A percentile compares a stretch with the other conserved stretches of the same genome.
phyloP scores from a whole-genome alignment of 176 grass and related monocot genomes.

The Bromus sterilis region DNA sequence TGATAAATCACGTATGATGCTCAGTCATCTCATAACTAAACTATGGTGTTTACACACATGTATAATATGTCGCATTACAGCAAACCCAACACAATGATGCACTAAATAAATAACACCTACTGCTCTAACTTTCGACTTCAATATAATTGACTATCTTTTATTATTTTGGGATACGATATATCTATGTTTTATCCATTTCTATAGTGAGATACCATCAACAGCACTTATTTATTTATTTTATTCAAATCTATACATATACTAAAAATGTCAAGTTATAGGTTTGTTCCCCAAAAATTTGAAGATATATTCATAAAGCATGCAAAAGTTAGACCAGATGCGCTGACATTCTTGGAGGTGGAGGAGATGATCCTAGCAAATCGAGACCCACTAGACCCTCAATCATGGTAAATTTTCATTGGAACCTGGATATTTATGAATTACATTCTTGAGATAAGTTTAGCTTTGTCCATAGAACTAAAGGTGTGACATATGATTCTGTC shows the following conservation, averaged over 20 bases:
- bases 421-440: neutral
- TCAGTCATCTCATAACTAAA: neutral
- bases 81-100: neutral
- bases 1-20: neutral
- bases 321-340: constrained; percentile 35
- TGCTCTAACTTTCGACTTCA: neutral
- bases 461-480: neutral
- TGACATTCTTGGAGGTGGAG: constrained; percentile 44
- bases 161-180: neutral
- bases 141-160: neutral
- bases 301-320: constrained; percentile 78
- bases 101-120: neutral
- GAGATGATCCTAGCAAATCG: constrained; percentile 58
- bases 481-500: neutral
- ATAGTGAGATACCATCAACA: neutral
- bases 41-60: neutral
- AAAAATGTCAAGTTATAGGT: constrained; percentile 26
- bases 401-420: constrained; percentile 41
- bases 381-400: constrained; percentile 39
- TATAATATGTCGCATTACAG: neutral
- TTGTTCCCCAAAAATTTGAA: constrained; percentile 70
- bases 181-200: neutral
- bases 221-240: neutral
- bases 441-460: neutral
- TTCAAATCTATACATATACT: neutral